A percentile compares a stretch with the other conserved stretches of the same genome.
These are phyloP conservation scores for Pythium grandisporangium DNA, from an alignment of 352 stramenopile species.

Conservation along the genomic window DNA sequence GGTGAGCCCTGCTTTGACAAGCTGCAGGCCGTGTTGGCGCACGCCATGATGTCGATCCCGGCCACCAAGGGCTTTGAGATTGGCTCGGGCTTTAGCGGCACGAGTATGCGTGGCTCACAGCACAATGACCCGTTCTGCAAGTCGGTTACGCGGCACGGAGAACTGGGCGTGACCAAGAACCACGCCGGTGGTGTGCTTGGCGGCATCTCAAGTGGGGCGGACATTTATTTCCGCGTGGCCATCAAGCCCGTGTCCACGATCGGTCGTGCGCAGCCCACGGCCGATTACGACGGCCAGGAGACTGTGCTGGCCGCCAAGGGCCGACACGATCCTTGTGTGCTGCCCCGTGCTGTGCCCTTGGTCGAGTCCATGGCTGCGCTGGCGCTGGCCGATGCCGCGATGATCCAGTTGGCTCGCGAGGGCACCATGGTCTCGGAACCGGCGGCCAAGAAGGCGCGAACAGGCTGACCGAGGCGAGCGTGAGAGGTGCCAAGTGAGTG, in stretches of 20 bases:
- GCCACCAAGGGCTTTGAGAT: conserved; percentile 99
- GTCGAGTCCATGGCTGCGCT: conserved; percentile 98
- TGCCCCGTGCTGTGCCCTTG: conserved; percentile 95
- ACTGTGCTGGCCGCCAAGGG: conserved; percentile 96
- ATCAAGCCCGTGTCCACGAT: conserved; percentile 99
- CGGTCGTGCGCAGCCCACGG: conserved; percentile 90
- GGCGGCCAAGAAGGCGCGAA: conserved; percentile 42
- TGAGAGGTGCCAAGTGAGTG: no score
- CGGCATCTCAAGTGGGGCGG: conserved; percentile 97
- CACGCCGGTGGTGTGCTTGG: conserved; percentile 94
- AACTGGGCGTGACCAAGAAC: conserved; percentile 80
- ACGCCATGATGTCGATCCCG: conserved; percentile 98
- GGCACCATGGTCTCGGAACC: conserved; percentile 44
- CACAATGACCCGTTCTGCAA: conserved; percentile 98
- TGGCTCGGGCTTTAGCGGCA: conserved; percentile 92
- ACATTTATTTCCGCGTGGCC: conserved; percentile 98
- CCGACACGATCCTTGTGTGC: conserved; percentile 97
- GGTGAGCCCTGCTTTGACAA: conserved; percentile 99
- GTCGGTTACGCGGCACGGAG: conserved; percentile 26
- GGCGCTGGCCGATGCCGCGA: conserved; percentile 92
- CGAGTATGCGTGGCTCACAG: conserved; percentile 92
- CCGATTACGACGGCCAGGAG: conserved; percentile 93
- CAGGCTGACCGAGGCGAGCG: no score
- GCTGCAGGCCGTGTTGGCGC: conserved; percentile 96
- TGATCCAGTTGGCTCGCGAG: conserved; percentile 93